Conservation (phyloP, 1,139 yeast genomes). For the Williopsis jadinii region DNA sequence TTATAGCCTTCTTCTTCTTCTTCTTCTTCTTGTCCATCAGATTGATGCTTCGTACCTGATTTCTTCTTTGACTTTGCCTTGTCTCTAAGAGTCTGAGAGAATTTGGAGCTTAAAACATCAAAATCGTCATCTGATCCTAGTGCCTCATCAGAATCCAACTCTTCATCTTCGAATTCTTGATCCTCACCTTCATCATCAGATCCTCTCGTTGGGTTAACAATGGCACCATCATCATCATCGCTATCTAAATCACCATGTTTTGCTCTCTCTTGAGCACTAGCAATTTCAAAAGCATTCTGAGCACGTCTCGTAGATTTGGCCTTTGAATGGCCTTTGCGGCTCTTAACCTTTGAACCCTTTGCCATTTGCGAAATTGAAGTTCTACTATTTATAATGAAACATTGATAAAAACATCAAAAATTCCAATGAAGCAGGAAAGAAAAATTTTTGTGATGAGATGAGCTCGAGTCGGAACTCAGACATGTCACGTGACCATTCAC, state of each 20-base stretch:
- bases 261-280: conserved; percentile 11
- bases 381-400: no score
- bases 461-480: not conserved
- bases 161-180: conserved; percentile 54
- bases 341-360: no score
- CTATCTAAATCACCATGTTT: conserved; percentile 10
- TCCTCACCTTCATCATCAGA: conserved; percentile 26
- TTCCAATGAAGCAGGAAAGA: not conserved
- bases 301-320: conserved; percentile 28
- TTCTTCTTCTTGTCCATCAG: conserved; percentile 26
- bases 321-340: conserved; percentile 8
- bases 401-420: no score
- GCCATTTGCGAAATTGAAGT: no score
- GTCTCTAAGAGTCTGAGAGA: conserved; percentile 64
- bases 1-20: conserved; percentile 40
- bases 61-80: conserved; percentile 34
- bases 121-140: conserved; percentile 70
- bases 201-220: conserved; percentile 29
- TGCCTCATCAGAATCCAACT: conserved; percentile 70
- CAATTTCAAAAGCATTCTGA: conserved; percentile 45
- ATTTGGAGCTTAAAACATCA: conserved; percentile 58
- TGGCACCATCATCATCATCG: conserved; percentile 27
- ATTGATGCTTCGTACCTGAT: conserved; percentile 30
- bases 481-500: no score
- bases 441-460: conserved; percentile 8